Evolutionary conservation across 768 basidiomycete species (phyloP).

Genomic region (Hericium rajendrae): DNA sequence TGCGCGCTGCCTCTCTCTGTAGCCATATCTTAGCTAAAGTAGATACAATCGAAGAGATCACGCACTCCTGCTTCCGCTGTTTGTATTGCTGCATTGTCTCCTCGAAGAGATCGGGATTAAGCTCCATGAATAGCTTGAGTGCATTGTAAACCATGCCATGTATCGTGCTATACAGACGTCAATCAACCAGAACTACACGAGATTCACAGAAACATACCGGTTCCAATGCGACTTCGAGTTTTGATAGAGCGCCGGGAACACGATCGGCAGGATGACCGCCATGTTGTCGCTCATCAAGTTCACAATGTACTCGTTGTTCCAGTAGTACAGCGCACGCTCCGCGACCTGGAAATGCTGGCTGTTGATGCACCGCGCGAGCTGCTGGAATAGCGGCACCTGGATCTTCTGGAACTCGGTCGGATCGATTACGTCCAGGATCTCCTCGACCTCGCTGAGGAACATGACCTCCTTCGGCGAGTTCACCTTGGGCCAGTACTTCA

Average conservation of each 20-base stretch:
- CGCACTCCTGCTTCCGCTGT: conserved; percentile 70
- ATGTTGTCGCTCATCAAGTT: conserved; percentile 99
- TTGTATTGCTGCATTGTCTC: conserved; percentile 90
- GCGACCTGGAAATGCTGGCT: conserved; percentile 99
- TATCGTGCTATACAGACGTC: conserved; percentile 62
- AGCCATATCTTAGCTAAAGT: not conserved
- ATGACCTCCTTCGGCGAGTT: conserved; percentile 99
- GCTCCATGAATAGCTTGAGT: conserved; percentile 97
- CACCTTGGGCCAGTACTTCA: conserved; percentile 98
- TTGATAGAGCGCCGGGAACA: conserved; percentile 91
- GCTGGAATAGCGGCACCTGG: conserved; percentile 84
- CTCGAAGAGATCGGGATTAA: conserved; percentile 94
- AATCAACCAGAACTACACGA: conserved; percentile 2
- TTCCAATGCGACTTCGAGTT: conserved; percentile 99
- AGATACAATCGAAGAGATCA: not conserved
- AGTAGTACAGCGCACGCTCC: conserved; percentile 91
- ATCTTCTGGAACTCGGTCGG: conserved; percentile 95
- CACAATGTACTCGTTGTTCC: conserved; percentile 99
- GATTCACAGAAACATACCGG: conserved; percentile 46
- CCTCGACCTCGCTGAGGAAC: conserved; percentile 99
- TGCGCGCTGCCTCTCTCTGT: conserved; percentile 82
- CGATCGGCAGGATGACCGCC: conserved; percentile 79
- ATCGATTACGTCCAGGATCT: conserved; percentile 96
- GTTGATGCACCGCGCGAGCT: conserved; percentile 94
- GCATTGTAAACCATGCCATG: conserved; percentile 99